Base-by-base conservation (phyloP, 345 rosid species). In the Citrus cavaleriei region DNA sequence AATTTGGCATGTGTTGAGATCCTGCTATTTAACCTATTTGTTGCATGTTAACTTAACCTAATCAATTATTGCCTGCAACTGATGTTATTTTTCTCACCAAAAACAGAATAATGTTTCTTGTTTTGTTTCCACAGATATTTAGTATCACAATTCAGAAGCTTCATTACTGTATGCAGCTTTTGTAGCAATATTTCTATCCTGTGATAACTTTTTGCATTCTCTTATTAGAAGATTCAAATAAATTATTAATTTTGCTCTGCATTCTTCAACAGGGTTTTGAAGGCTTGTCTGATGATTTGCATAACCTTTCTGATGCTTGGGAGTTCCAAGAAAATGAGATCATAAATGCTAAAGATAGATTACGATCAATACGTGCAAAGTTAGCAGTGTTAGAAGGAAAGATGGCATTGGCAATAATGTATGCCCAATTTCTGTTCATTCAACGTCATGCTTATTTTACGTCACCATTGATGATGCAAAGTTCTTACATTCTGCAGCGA, bases 291-390 rank as follows among this genome's bases (percentile, higher is more conserved):
- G 83, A 84, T 61, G 85, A 86, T 75, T 82, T 85, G 76, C 86
- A 81, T 61, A 82, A 87, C 80, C 91, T 90, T 79, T 85, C 86
- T 79, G 98, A 96, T 91, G 91, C 91, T 65, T 88, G 83, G 93
- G 99, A 96, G 85, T 96, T 87, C 79, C 92, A 93, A 79, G 94
- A 93, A 84, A 91, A 85, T 78, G 95, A 91, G 83, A 88, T 94
- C 82, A 88, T 90, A 77, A 77, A 80, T 81, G 93, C 95, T 70
- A 89, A 82, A 80, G 87, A 86, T 86, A 87, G 85, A 82, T 74
- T 96, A 82, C 91, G 98, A 71, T 91, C 99, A 63, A 84, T 87
- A 79, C 92, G 91, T 59, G 97, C 98, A 37, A 94, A 91, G 84
- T 65, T 94, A 83, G 95, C 90, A 2, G 92, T 94, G 49, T 83